These are phyloP conservation scores for Testicularia cyperi DNA, from an alignment of 1,284 basidiomycete species.

Conservation along the genomic window DNA sequence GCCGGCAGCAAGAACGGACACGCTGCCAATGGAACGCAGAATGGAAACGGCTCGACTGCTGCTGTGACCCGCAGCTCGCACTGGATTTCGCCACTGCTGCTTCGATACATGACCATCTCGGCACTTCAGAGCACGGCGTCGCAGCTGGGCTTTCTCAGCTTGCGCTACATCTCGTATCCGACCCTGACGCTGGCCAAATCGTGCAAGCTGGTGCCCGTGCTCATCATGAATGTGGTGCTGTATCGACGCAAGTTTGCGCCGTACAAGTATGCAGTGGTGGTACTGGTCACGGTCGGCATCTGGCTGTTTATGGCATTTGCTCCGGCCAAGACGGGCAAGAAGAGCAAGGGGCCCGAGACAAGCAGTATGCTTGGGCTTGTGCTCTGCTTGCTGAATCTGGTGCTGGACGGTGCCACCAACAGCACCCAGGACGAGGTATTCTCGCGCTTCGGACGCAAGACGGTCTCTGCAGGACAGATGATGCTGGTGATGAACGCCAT, in stretches of 20 bases:
- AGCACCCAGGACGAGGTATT: constrained; percentile 99
- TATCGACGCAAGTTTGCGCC: constrained; percentile 58
- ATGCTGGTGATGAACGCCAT: constrained; percentile 96
- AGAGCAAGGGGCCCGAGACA: constrained; percentile 49
- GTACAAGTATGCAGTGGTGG: constrained; percentile 60
- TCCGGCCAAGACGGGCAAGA: constrained; percentile 60
- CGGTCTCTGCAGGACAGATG: constrained; percentile 91
- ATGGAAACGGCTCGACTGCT: not conserved
- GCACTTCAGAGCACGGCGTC: constrained; percentile 86
- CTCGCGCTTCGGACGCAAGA: constrained; percentile 64
- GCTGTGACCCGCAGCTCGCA: no score
- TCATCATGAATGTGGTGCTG: constrained; percentile 82
- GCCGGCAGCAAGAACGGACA: constrained; percentile 1
- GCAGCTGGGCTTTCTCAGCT: constrained; percentile 90
- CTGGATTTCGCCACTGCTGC: constrained; percentile 66
- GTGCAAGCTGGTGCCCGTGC: constrained; percentile 94
- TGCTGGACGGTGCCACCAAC: constrained; percentile 90
- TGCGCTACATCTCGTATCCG: constrained; percentile 95
- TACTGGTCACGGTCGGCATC: constrained; percentile 81
- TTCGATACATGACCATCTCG: constrained; percentile 61
- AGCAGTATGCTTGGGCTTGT: constrained; percentile 62
- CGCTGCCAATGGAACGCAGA: not conserved
- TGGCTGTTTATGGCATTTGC: constrained; percentile 84
- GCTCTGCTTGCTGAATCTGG: constrained; percentile 80
- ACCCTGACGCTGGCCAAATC: constrained; percentile 98